Percentiles rank a stretch among this genome's conserved stretches.
Conservation (phyloP, 306 rosid genomes). For the Lathyrus oleraceus region DNA sequence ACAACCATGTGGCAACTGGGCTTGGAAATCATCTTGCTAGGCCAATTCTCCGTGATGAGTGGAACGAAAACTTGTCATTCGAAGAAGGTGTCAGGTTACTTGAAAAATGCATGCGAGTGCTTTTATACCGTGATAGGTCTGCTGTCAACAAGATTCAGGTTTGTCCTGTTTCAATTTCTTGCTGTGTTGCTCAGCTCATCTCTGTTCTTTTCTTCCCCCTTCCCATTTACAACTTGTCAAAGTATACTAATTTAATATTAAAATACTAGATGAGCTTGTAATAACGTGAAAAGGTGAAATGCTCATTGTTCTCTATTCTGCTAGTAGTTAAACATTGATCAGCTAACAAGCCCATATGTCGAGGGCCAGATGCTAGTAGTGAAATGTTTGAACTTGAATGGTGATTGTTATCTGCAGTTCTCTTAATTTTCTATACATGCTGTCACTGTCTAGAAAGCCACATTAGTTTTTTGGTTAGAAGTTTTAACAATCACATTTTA, state of each 20-base stretch:
- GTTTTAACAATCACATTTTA: slow-evolving; percentile 19
- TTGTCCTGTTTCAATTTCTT: slow-evolving; percentile 33
- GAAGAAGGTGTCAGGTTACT: slow-evolving; percentile 90
- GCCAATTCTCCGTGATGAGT: slow-evolving; percentile 96
- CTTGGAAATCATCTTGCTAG: slow-evolving; percentile 98
- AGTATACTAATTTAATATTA: not conserved
- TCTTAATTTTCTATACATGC: not conserved
- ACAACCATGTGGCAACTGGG: slow-evolving; percentile 89
- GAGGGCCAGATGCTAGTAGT: not conserved
- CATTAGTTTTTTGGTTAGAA: not conserved
- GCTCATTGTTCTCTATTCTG: not conserved
- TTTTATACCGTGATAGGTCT: slow-evolving; percentile 92
- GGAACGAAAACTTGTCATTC: slow-evolving; percentile 82
- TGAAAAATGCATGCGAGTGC: slow-evolving; percentile 98
- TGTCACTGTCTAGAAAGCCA: not conserved
- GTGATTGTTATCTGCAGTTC: slow-evolving; percentile 6
- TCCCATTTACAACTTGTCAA: not conserved
- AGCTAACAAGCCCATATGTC: slow-evolving; percentile 1
- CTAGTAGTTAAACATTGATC: not conserved
- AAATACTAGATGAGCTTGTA: not conserved
- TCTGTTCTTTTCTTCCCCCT: not conserved
- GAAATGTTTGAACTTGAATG: not conserved
- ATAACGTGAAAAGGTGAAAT: slow-evolving; percentile 3
- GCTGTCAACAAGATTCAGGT: slow-evolving; percentile 67
- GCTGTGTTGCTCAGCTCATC: not conserved